These are phyloP conservation scores for Ettlia oleoabundans DNA, from an alignment of 139 green algal genomes.

Conservation along the genomic window DNA sequence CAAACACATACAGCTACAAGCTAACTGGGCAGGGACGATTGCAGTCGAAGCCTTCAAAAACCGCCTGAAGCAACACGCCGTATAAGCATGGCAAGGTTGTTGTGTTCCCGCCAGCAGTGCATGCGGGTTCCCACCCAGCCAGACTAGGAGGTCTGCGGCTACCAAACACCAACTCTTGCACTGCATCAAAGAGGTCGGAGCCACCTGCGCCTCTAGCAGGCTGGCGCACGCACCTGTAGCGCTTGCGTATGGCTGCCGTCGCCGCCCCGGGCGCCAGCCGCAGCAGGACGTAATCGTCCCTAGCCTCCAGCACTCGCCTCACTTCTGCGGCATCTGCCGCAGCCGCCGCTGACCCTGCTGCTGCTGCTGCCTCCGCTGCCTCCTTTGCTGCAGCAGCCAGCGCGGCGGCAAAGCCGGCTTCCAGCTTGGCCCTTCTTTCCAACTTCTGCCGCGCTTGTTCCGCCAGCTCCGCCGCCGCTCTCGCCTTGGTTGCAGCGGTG, in stretches of 20 bases:
- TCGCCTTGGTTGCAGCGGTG: not conserved
- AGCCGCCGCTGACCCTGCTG: not conserved
- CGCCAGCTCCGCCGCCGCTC: not conserved
- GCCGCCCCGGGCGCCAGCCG: conserved; percentile 19
- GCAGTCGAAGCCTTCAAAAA: too few relatives aligned
- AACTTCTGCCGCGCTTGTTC: conserved; percentile 1
- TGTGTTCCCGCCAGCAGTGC: too few relatives aligned
- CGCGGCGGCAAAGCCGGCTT: conserved; percentile 19
- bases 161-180: too few relatives aligned
- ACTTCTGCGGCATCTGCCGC: conserved; percentile 20
- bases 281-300: conserved; percentile 21
- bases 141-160: too few relatives aligned
- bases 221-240: too few relatives aligned
- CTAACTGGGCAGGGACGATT: too few relatives aligned
- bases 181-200: too few relatives aligned
- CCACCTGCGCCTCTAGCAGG: too few relatives aligned
- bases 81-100: too few relatives aligned
- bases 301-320: not conserved
- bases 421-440: not conserved
- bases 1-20: too few relatives aligned
- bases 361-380: not conserved
- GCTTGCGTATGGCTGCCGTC: conserved; percentile 12
- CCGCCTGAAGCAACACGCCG: too few relatives aligned
- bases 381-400: conserved; percentile 20
- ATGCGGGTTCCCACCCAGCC: too few relatives aligned